A percentile compares a stretch with the other conserved stretches of the same genome.
Conservation (phyloP, 352 stramenopile genomes). For the Pythium grandisporangium region DNA sequence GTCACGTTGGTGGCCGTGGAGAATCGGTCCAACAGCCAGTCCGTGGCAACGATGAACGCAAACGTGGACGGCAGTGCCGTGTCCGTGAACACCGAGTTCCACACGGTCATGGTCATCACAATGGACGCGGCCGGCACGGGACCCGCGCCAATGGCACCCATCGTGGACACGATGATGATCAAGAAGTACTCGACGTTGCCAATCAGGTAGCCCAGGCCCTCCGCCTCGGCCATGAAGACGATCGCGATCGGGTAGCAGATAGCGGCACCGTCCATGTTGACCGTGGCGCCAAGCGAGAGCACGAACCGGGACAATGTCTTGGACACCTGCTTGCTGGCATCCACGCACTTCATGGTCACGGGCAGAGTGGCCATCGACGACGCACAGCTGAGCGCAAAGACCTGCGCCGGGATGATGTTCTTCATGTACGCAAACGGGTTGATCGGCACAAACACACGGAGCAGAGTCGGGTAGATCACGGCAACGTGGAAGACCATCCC, state of each 20-base stretch:
- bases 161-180: slow-evolving; percentile 18
- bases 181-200: slow-evolving; percentile 20
- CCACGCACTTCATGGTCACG: slow-evolving; percentile 24
- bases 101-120: slow-evolving; percentile 35
- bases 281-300: slow-evolving; percentile 20
- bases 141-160: slow-evolving; percentile 17
- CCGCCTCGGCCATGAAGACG: slow-evolving; percentile 24
- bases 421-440: slow-evolving; percentile 24
- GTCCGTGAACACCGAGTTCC: slow-evolving; percentile 21
- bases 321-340: slow-evolving; percentile 13
- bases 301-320: slow-evolving; percentile 21
- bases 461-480: slow-evolving; percentile 22
- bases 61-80: slow-evolving; percentile 32
- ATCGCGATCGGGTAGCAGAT: slow-evolving; percentile 20
- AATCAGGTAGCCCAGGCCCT: slow-evolving; percentile 12
- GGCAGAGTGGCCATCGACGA: slow-evolving; percentile 38
- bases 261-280: slow-evolving; percentile 22
- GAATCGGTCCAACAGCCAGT: slow-evolving; percentile 53
- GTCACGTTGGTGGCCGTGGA: slow-evolving; percentile 48
- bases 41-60: slow-evolving; percentile 38
- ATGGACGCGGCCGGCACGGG: slow-evolving; percentile 17
- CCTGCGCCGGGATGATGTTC: slow-evolving; percentile 19
- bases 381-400: slow-evolving; percentile 27
- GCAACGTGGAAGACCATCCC: slow-evolving; percentile 14
- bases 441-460: slow-evolving; percentile 13